A percentile compares a stretch with the other conserved stretches of the same genome.
phyloP scores from a whole-genome alignment of 2,329 filamentous ascomycete species.

The Fusarium oligoseptatum region DNA sequence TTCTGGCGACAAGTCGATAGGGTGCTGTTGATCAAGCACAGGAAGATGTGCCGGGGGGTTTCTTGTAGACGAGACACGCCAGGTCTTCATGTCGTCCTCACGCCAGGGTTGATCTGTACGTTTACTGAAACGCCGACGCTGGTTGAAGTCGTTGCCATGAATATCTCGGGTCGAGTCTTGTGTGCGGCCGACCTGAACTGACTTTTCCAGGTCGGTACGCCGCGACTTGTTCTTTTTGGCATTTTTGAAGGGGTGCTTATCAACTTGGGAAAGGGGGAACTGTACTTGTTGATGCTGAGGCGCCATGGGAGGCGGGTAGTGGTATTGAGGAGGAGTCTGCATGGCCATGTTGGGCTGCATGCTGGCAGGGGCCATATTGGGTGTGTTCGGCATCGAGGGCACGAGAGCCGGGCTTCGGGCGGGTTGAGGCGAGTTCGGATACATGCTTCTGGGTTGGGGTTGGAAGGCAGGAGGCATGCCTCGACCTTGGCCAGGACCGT shows the following conservation, averaged over 20 bases:
- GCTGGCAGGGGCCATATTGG: slow-evolving; percentile 74
- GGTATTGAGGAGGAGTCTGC: slow-evolving; percentile 72
- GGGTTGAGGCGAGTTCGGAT: slow-evolving; percentile 74
- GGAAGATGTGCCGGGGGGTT: slow-evolving; percentile 22
- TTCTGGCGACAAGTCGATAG: slow-evolving; percentile 75
- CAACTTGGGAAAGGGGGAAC: slow-evolving; percentile 57
- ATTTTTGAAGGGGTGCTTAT: slow-evolving; percentile 55
- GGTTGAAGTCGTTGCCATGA: slow-evolving; percentile 51
- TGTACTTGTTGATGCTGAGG: slow-evolving; percentile 73
- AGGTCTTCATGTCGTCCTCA: slow-evolving; percentile 41
- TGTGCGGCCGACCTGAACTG: slow-evolving; percentile 55
- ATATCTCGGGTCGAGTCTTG: slow-evolving; percentile 55
- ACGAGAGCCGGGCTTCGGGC: slow-evolving; percentile 75
- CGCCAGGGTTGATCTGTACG: slow-evolving; percentile 56
- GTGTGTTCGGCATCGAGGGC: slow-evolving; percentile 75
- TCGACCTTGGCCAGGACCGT: slow-evolving; percentile 62
- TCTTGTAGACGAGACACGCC: slow-evolving; percentile 36
- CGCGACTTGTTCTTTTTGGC: slow-evolving; percentile 61
- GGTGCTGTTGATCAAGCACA: slow-evolving; percentile 35
- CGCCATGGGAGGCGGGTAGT: slow-evolving; percentile 70
- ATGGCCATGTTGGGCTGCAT: slow-evolving; percentile 72
- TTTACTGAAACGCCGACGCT: slow-evolving; percentile 61
- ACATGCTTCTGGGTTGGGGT: slow-evolving; percentile 60
- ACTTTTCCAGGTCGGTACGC: slow-evolving; percentile 61
- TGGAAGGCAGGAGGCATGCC: slow-evolving; percentile 64